Evolutionary conservation across 352 stramenopile species (phyloP).

Genomic region (Pythium vanterpoolii): DNA sequence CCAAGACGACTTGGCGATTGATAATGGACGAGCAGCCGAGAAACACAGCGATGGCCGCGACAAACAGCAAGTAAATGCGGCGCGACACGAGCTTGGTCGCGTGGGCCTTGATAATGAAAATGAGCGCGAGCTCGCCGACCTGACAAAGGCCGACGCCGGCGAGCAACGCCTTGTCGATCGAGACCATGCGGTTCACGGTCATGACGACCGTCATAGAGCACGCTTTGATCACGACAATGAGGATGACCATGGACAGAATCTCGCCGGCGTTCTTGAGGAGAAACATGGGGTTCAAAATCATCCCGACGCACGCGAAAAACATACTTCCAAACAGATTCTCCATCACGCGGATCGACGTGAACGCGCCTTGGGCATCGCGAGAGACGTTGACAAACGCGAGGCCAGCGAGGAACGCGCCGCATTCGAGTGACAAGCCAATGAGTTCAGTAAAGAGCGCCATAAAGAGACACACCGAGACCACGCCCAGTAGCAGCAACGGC

Average conservation of each 20-base stretch:
- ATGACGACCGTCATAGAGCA: constrained; percentile 73
- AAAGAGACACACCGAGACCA: constrained; percentile 82
- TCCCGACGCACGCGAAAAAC: constrained; percentile 86
- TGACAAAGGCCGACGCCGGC: constrained; percentile 76
- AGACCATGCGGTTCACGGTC: constrained; percentile 68
- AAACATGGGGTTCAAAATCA: constrained; percentile 87
- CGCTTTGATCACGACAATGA: constrained; percentile 80
- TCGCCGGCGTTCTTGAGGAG: constrained; percentile 68
- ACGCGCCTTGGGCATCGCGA: constrained; percentile 56
- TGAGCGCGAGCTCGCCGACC: constrained; percentile 81
- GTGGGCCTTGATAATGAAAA: constrained; percentile 90
- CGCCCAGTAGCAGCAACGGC: constrained; percentile 71
- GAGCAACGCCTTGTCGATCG: constrained; percentile 67
- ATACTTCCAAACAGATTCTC: constrained; percentile 88
- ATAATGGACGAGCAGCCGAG: constrained; percentile 80
- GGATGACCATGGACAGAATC: constrained; percentile 80
- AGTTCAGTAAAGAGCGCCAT: constrained; percentile 84
- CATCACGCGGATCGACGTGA: constrained; percentile 84
- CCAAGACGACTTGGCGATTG: constrained; percentile 65
- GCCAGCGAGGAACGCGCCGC: constrained; percentile 77
- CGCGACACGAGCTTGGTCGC: constrained; percentile 78
- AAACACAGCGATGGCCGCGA: constrained; percentile 78
- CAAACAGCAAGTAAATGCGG: constrained; percentile 78
- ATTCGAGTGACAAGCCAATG: constrained; percentile 81
- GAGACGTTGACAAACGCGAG: constrained; percentile 78